A percentile compares a stretch with the other conserved stretches of the same genome.
Evolutionary conservation across 176 grass and related monocot species (phyloP).

Genomic region (Juncus effusus): DNA sequence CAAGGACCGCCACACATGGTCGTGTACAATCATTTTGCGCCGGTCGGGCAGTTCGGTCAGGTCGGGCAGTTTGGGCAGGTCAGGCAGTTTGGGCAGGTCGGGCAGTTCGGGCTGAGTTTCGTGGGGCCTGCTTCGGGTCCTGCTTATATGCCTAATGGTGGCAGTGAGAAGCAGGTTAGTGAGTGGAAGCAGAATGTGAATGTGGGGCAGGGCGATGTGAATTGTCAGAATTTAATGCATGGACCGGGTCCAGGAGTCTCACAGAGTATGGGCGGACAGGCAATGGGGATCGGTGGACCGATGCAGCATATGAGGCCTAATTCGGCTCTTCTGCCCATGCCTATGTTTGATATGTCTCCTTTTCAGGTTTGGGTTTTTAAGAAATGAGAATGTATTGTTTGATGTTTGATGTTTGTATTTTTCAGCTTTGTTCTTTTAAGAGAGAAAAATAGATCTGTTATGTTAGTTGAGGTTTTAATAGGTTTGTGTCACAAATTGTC

Average conservation of each 20-base stretch:
- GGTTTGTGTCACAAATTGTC: too few relatives aligned
- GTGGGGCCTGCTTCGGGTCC: conserved; percentile 51
- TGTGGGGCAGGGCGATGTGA: conserved; percentile 55
- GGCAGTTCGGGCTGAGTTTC: conserved; percentile 59
- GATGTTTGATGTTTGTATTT: conserved; percentile 20
- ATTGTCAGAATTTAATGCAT: conserved; percentile 53
- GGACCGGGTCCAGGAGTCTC: conserved; percentile 52
- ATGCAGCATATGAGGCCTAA: conserved; percentile 61
- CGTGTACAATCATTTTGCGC: conserved; percentile 92
- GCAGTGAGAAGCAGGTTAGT: conserved; percentile 60
- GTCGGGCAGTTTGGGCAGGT: conserved; percentile 82
- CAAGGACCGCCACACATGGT: conserved; percentile 94
- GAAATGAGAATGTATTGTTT: too few relatives aligned
- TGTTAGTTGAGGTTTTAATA: too few relatives aligned
- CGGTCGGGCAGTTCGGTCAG: conserved; percentile 88
- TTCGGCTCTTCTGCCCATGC: conserved; percentile 79
- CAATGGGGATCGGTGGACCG: conserved; percentile 37
- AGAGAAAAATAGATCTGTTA: too few relatives aligned
- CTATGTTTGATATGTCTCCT: conserved; percentile 90
- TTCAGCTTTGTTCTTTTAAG: too few relatives aligned
- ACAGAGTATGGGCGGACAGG: conserved; percentile 32
- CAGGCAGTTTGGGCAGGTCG: conserved; percentile 82
- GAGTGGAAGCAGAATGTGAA: conserved; percentile 80
- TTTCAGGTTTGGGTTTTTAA: conserved; percentile 78
- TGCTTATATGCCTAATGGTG: conserved; percentile 45